Evolutionary conservation across 805 yeast species (phyloP), one percentile per base, ranked within the genome.

Genomic region (Kodamaea hsintzibuensis): DNA sequence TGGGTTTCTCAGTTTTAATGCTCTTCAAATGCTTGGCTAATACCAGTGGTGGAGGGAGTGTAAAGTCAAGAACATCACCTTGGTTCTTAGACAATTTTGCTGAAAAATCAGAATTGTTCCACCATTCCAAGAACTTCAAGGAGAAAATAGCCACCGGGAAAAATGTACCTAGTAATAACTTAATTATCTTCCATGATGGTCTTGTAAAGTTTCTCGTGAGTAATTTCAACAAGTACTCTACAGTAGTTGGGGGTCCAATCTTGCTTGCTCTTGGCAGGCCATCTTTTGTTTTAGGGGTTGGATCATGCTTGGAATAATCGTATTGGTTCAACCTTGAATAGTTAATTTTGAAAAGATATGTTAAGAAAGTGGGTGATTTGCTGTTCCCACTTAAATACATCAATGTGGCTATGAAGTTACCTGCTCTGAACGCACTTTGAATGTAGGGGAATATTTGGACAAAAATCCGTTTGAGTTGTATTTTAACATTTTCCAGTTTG

Each of bases 101-200:
- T 2, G 89, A 83, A 63, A 90, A 81, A 55, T 88, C 90, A 13
- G 91, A 84, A 22, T 88, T 81, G 56, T 84, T 83, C 96, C 96
- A 92, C 97, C 98, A 92, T 68, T 92, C 98, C 37, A 91, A 76
- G 61, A 92, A 89, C 70, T 91, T 90, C 56, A 92, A 76, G 19
- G 85, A 63, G 65, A 93, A 91, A 50, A 92, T 86, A 1, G 96
- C 89, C 0, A 87, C 78, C 0, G 97, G 97, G 70, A 93, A 83
- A 45, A 85, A 67, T 1, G 88, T 72, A 49, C 82, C 79, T 59
- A 80, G 52, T 59, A 71, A 53, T 16, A 69, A 58, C 55, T 69
- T 66, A 54, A 65, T 54, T 40, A 71, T 55, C 61, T 57, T 66
- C 71, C 73, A 65, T 49, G 67, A 53, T n/a, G 73, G 78, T 42